phyloP scores from a whole-genome alignment of 331 rosid species.

The Dryas integrifolia region DNA sequence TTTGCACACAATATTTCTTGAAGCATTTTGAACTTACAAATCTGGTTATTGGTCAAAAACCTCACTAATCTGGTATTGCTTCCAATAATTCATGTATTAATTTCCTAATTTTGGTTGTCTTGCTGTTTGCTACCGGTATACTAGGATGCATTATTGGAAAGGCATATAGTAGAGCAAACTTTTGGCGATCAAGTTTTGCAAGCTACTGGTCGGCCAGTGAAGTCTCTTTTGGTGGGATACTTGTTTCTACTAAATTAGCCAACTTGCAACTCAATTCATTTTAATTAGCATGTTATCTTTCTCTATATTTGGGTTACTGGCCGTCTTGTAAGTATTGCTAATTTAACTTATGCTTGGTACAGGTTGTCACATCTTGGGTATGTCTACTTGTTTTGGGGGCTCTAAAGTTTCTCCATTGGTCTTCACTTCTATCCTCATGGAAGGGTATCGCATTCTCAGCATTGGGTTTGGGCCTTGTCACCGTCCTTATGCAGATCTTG shows the following conservation, averaged over 20 bases:
- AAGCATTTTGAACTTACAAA: background rate
- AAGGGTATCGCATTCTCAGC: slow-evolving; percentile 77
- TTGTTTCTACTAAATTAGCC: slow-evolving; percentile 6
- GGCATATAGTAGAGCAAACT: slow-evolving; percentile 63
- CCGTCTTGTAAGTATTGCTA: slow-evolving; percentile 1
- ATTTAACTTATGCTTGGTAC: slow-evolving; percentile 22
- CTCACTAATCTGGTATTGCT: background rate
- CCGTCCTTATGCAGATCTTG: slow-evolving; percentile 77
- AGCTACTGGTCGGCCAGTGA: slow-evolving; percentile 55
- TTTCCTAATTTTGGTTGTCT: slow-evolving; percentile 5
- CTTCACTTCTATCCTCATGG: slow-evolving; percentile 73
- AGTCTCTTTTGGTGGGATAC: slow-evolving; percentile 75
- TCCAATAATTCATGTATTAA: background rate
- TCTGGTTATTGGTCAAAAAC: background rate
- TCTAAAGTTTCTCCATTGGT: slow-evolving; percentile 65
- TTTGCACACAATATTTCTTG: background rate
- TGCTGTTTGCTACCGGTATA: slow-evolving; percentile 10
- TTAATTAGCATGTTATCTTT: background rate
- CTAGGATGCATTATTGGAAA: slow-evolving; percentile 86
- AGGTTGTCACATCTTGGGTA: slow-evolving; percentile 78
- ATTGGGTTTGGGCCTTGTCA: slow-evolving; percentile 50
- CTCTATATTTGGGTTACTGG: background rate
- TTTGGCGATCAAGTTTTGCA: slow-evolving; percentile 64
- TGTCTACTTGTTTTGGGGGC: slow-evolving; percentile 54
- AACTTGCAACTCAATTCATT: background rate